A percentile compares a stretch with the other conserved stretches of the same genome.
Conservation (phyloP, 2,329 filamentous ascomycete genomes). For the Metarhizium anisopliae region DNA sequence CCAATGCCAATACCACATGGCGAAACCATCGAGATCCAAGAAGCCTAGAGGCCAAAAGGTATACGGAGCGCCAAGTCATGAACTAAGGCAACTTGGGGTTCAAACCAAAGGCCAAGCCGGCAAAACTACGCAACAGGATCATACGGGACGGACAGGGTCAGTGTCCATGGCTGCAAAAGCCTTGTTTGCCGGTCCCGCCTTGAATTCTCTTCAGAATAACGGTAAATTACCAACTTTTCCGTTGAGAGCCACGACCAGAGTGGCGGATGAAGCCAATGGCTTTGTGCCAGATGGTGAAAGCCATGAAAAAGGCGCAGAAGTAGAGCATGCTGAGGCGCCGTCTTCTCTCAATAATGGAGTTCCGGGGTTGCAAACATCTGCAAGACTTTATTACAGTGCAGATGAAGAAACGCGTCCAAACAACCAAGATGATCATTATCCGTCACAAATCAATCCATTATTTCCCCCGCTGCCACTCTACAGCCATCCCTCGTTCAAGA, state of each 20-base stretch:
- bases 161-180: not conserved
- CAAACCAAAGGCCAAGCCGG: not conserved
- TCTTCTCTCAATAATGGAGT: not conserved
- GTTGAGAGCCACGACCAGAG: not conserved
- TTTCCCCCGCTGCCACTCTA: conserved; percentile 82
- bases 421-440: conserved; percentile 17
- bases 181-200: not conserved
- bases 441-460: conserved; percentile 64
- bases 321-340: not conserved
- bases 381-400: not conserved
- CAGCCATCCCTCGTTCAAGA: conserved; percentile 59
- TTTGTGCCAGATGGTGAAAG: not conserved
- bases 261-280: not conserved
- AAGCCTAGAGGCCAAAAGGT: not conserved
- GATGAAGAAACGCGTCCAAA: not conserved
- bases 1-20: not conserved
- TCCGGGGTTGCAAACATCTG: not conserved
- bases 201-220: not conserved
- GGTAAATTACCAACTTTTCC: not conserved
- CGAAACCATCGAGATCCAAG: not conserved
- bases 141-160: not conserved
- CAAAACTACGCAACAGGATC: not conserved
- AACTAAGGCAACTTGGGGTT: not conserved
- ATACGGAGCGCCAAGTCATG: not conserved
- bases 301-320: not conserved